phyloP scores from a whole-genome alignment of 2,329 filamentous ascomycete species.

The Arthrocladium fulminans region DNA sequence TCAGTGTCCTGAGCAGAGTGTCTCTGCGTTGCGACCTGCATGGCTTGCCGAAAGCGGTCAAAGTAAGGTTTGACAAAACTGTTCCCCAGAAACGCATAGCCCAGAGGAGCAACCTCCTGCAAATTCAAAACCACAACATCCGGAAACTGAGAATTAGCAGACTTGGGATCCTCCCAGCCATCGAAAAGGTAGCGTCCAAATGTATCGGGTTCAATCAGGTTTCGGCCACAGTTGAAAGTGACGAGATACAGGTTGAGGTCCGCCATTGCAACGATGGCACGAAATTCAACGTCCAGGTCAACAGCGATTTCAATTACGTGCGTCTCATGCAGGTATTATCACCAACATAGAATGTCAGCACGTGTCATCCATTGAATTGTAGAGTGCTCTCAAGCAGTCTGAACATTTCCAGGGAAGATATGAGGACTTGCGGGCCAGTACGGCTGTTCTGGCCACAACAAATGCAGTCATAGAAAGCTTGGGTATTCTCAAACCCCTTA shows the following conservation, averaged over 20 bases:
- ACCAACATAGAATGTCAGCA: no score
- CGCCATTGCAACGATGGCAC: slow-evolving; percentile 31
- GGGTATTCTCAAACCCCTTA: no score
- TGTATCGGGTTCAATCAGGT: slow-evolving; percentile 56
- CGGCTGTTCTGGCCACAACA: no score
- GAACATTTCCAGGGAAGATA: no score
- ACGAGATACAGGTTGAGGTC: slow-evolving; percentile 65
- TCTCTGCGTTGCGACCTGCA: slow-evolving; percentile 57
- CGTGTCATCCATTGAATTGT: no score
- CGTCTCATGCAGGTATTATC: no score
- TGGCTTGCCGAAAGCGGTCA: slow-evolving; percentile 58
- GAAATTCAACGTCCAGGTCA: neutral
- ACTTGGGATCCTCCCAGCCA: slow-evolving; percentile 35
- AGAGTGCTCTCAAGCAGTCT: no score
- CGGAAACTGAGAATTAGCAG: slow-evolving; percentile 45
- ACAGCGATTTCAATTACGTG: no score
- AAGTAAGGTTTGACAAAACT: slow-evolving; percentile 71
- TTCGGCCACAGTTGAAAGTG: slow-evolving; percentile 82
- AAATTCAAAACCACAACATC: slow-evolving; percentile 61
- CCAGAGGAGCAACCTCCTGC: slow-evolving; percentile 81
- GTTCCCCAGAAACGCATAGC: slow-evolving; percentile 75
- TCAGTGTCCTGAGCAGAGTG: slow-evolving; percentile 29
- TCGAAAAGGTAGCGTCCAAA: slow-evolving; percentile 64
- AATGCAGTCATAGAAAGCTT: no score
- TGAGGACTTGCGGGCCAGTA: no score